A percentile compares a stretch with the other conserved stretches of the same genome.
Evolutionary conservation across 2,329 filamentous ascomycete species (phyloP).

Genomic region (Cladosporium phlei): DNA sequence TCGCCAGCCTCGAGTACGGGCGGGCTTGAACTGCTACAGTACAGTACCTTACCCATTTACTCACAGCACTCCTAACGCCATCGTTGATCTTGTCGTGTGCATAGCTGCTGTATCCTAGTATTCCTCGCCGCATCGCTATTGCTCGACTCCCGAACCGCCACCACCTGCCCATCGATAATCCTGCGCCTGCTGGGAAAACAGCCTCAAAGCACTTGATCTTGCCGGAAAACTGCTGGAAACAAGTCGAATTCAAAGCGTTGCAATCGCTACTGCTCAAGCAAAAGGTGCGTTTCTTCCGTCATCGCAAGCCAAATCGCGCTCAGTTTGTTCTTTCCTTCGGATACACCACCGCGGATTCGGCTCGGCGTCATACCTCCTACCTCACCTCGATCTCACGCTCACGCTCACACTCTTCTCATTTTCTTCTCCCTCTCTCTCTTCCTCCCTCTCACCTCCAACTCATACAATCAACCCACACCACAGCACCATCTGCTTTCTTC

Average conservation of each 20-base stretch:
- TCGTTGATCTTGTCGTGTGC: conserved; percentile 9
- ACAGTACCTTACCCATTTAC: neutral
- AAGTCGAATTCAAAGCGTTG: neutral
- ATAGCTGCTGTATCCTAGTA: conserved; percentile 12
- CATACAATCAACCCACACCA: conserved; percentile 22
- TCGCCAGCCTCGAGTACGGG: conserved; percentile 4
- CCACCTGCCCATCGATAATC: conserved; percentile 1
- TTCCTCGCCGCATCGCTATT: conserved; percentile 11
- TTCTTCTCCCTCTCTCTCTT: conserved; percentile 14
- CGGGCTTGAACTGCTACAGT: neutral
- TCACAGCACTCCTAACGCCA: too few relatives aligned
- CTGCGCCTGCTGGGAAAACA: neutral
- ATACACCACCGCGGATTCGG: conserved; percentile 1
- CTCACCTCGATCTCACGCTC: neutral
- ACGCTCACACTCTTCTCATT: neutral
- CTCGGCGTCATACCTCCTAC: too few relatives aligned
- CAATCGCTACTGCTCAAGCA: conserved; percentile 4
- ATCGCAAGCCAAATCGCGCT: conserved; percentile 6
- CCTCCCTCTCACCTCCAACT: conserved; percentile 18
- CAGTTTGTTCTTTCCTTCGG: conserved; percentile 12
- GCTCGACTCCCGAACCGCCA: neutral
- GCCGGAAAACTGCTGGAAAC: neutral
- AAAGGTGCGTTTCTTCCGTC: conserved; percentile 1
- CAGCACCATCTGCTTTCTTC: conserved; percentile 30
- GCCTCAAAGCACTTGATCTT: conserved; percentile 5